Evolutionary conservation across 257 asterid species (phyloP).

Genomic region (Nicotiana knightiana): DNA sequence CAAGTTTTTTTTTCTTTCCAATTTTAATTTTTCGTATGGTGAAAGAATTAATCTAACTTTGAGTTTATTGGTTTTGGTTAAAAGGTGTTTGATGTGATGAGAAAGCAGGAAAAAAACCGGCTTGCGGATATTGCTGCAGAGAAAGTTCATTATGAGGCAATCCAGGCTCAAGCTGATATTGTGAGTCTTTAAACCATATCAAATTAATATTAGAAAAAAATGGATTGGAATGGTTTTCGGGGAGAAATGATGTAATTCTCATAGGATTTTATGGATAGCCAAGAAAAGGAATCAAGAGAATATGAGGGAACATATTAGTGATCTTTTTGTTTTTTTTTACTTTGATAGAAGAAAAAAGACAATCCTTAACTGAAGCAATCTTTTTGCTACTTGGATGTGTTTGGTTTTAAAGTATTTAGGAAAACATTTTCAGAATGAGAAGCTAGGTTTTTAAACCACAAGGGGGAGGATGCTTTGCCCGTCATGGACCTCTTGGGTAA

Average conservation of each 20-base stretch:
- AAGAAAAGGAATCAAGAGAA: neutral
- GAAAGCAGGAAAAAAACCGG: slow-evolving; percentile 80
- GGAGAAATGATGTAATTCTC: neutral
- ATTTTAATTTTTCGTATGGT: neutral
- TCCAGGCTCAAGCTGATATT: slow-evolving; percentile 74
- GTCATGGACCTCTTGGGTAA: too few species aligned
- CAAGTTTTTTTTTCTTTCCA: neutral
- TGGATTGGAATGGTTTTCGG: neutral
- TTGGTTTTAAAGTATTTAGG: too few species aligned
- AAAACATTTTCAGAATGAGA: too few species aligned
- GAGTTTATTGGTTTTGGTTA: neutral
- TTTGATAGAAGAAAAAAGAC: neutral
- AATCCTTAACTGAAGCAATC: neutral
- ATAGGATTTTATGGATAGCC: neutral
- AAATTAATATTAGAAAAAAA: too few species aligned
- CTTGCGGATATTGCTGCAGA: slow-evolving; percentile 72
- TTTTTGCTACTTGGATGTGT: neutral
- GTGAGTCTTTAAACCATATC: slow-evolving; percentile 32
- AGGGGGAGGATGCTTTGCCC: too few species aligned
- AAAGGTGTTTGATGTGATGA: slow-evolving; percentile 82
- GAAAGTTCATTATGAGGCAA: slow-evolving; percentile 68
- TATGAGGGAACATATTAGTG: neutral
- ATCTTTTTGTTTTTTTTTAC: neutral
- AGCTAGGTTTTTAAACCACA: neutral
- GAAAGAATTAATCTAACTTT: neutral